These are phyloP conservation scores for Diplocarpon rosae DNA, from an alignment of 2,329 filamentous ascomycete species.

Conservation along the genomic window DNA sequence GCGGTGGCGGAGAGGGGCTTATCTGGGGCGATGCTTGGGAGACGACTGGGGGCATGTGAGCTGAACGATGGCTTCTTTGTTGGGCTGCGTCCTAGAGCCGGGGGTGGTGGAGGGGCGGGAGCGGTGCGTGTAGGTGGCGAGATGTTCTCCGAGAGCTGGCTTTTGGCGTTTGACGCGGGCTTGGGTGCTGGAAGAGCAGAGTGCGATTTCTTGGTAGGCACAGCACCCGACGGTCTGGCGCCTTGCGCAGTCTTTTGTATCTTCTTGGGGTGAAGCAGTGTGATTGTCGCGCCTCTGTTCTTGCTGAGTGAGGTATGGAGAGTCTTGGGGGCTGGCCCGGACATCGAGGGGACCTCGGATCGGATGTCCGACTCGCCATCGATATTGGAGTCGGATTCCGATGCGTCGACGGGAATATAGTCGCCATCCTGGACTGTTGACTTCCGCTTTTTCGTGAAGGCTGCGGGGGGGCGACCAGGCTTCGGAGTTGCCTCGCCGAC, in stretches of 20 bases:
- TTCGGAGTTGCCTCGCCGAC: slow-evolving; percentile 6
- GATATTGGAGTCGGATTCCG: slow-evolving; percentile 11
- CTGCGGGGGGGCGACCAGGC: background rate
- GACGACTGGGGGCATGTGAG: slow-evolving; percentile 1
- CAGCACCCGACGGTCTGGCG: background rate
- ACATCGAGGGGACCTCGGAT: slow-evolving; percentile 11
- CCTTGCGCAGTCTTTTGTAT: slow-evolving; percentile 11
- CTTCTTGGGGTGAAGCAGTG: slow-evolving; percentile 9
- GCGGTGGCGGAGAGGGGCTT: slow-evolving; percentile 1
- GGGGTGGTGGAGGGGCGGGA: slow-evolving; percentile 1
- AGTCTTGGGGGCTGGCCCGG: slow-evolving; percentile 6
- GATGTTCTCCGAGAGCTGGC: background rate
- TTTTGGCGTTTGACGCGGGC: background rate
- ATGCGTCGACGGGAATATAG: slow-evolving; percentile 7
- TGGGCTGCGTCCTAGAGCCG: background rate
- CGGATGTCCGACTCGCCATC: slow-evolving; percentile 4
- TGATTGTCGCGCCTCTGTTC: background rate
- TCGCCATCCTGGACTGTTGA: slow-evolving; percentile 16
- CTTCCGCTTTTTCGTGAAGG: slow-evolving; percentile 16
- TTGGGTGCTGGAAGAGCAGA: background rate
- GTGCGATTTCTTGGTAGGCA: background rate
- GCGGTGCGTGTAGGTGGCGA: slow-evolving; percentile 3
- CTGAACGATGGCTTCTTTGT: background rate
- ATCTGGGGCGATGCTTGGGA: background rate
- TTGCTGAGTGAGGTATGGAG: background rate